phyloP scores from a whole-genome alignment of 2,329 filamentous ascomycete genomes.

The Sphaerostilbella broomeana region DNA sequence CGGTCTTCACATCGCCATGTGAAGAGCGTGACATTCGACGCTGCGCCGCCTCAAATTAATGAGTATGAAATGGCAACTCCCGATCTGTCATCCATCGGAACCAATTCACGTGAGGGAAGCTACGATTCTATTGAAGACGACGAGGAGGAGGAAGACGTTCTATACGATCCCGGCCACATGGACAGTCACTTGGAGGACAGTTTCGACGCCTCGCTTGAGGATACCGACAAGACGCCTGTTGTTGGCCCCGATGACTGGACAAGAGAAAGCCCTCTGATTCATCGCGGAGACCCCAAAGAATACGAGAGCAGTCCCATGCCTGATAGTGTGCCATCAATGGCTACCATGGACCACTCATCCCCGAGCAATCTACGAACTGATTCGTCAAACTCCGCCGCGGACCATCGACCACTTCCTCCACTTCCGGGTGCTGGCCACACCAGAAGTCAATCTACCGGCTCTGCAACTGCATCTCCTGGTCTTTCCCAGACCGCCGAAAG shows the following conservation, averaged over 20 bases:
- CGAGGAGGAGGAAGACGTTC: slow-evolving; percentile 58
- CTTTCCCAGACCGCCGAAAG: slow-evolving; percentile 67
- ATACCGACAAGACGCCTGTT: slow-evolving; percentile 94
- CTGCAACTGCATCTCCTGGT: slow-evolving; percentile 52
- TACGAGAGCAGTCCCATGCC: slow-evolving; percentile 68
- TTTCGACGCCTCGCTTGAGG: slow-evolving; percentile 91
- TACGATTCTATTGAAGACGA: slow-evolving; percentile 79
- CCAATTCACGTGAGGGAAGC: slow-evolving; percentile 85
- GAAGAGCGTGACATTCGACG: slow-evolving; percentile 97
- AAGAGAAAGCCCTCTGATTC: slow-evolving; percentile 53
- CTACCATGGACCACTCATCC: slow-evolving; percentile 44
- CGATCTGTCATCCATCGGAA: slow-evolving; percentile 85
- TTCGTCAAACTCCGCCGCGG: slow-evolving; percentile 70
- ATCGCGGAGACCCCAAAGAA: slow-evolving; percentile 20
- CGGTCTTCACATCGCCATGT: slow-evolving; percentile 72
- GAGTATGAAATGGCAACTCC: slow-evolving; percentile 98
- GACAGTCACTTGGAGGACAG: slow-evolving; percentile 68
- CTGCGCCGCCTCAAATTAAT: slow-evolving; percentile 86
- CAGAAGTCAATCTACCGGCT: slow-evolving; percentile 38
- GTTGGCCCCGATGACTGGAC: slow-evolving; percentile 97
- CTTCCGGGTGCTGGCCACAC: slow-evolving; percentile 56
- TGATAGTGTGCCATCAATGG: slow-evolving; percentile 37
- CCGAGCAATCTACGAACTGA: slow-evolving; percentile 55
- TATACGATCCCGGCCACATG: slow-evolving; percentile 47
- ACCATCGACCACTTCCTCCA: slow-evolving; percentile 79